These are phyloP conservation scores for Pyricularia pennisetigena DNA, from an alignment of 2,329 filamentous ascomycete genomes.

Conservation along the genomic window DNA sequence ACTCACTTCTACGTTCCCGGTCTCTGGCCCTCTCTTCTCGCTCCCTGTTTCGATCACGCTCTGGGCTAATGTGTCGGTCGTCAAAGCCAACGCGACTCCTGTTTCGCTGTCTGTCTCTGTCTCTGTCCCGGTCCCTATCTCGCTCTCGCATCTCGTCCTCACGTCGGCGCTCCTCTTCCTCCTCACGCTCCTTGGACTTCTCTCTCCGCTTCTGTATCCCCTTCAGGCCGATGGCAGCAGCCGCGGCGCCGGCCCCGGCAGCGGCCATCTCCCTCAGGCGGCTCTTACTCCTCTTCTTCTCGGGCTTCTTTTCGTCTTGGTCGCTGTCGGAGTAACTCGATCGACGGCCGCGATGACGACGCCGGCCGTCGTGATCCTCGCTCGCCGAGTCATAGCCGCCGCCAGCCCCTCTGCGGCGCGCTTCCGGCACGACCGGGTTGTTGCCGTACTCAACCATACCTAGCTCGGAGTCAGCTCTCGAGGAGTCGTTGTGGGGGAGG, in stretches of 20 bases:
- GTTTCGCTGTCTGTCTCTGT: background rate
- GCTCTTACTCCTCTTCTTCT: constrained; percentile 43
- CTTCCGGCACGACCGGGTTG: constrained; percentile 37
- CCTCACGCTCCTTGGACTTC: constrained; percentile 24
- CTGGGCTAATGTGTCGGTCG: constrained; percentile 10
- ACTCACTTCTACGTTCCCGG: constrained; percentile 21
- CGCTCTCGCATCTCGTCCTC: constrained; percentile 12
- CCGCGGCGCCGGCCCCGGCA: constrained; percentile 44
- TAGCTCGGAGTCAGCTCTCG: constrained; percentile 50
- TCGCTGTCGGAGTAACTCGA: constrained; percentile 10
- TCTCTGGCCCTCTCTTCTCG: constrained; percentile 24
- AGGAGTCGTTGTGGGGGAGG: constrained; percentile 28
- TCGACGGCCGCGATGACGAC: constrained; percentile 18
- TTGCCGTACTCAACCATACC: constrained; percentile 59
- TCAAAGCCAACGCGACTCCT: constrained; percentile 6
- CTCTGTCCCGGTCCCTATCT: constrained; percentile 11
- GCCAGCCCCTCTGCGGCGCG: constrained; percentile 21
- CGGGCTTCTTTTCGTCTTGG: constrained; percentile 14
- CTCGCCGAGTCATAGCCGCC: constrained; percentile 37
- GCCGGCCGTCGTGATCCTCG: constrained; percentile 22
- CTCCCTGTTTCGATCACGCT: constrained; percentile 8
- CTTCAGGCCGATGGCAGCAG: constrained; percentile 53
- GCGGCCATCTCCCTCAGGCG: constrained; percentile 44
- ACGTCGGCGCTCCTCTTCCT: constrained; percentile 11
- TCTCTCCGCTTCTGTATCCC: constrained; percentile 39